These are phyloP conservation scores for Gossypium rotundifolium DNA, from an alignment of 345 rosid species.

Conservation along the genomic window DNA sequence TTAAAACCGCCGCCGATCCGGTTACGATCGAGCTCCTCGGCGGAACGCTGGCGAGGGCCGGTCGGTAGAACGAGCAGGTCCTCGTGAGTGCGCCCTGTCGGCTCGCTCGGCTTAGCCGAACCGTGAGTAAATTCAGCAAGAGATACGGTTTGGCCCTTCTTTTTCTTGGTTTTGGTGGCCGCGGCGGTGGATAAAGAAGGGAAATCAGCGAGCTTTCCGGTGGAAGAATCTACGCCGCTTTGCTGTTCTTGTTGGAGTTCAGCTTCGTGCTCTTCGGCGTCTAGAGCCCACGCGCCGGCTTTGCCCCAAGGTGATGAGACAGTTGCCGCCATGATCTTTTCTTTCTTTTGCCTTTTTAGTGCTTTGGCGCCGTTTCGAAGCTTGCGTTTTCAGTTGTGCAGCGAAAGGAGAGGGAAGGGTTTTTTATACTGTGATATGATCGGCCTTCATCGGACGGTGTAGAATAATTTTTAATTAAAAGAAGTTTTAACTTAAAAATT, in stretches of 20 bases:
- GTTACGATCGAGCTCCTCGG: constrained; percentile 74
- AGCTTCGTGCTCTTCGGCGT: constrained; percentile 76
- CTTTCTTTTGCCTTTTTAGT: not conserved
- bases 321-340: constrained; percentile 59
- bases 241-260: constrained; percentile 51
- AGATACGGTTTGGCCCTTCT: constrained; percentile 64
- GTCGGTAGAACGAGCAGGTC: constrained; percentile 69
- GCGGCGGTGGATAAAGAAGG: constrained; percentile 68
- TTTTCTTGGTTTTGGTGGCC: constrained; percentile 66
- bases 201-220: constrained; percentile 42
- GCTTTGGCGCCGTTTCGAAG: not conserved
- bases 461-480: not conserved
- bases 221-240: not conserved
- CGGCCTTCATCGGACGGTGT: constrained; percentile 43
- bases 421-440: constrained; percentile 14
- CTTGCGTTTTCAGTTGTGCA: constrained; percentile 9
- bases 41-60: constrained; percentile 84
- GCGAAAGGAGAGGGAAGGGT: constrained; percentile 10
- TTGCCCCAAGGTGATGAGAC: constrained; percentile 87
- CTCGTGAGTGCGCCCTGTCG: constrained; percentile 44
- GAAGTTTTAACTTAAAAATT: too few species aligned
- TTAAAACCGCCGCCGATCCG: constrained; percentile 78
- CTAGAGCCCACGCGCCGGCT: constrained; percentile 96
- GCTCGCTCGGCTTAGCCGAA: constrained; percentile 26
- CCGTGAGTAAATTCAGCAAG: constrained; percentile 50